phyloP scores from a whole-genome alignment of 2,329 filamentous ascomycete genomes.

The Xylariales sp. region DNA sequence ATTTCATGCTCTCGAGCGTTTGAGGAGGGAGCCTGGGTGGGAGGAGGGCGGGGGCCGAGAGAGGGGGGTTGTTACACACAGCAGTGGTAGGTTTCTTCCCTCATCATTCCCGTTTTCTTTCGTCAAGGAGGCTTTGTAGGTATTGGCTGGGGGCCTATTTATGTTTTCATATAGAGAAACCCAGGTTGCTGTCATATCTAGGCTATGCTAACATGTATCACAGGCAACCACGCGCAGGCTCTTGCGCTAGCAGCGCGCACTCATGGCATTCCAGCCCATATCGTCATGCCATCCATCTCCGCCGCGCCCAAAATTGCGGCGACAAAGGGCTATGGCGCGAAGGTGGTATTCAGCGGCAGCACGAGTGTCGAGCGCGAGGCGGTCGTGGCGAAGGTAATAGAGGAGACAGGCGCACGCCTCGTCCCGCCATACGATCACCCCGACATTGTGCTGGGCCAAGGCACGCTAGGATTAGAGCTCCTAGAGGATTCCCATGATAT shows the following conservation, averaged over 20 bases:
- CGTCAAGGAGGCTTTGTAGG: too few relatives aligned
- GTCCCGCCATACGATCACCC: constrained; percentile 94
- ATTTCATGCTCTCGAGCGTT: constrained; percentile 82
- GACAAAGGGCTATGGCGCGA: constrained; percentile 80
- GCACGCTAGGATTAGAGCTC: constrained; percentile 87
- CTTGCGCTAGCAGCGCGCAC: constrained; percentile 84
- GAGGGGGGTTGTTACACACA: constrained; percentile 88
- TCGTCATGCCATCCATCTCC: constrained; percentile 91
- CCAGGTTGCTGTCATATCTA: neutral
- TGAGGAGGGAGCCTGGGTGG: constrained; percentile 72
- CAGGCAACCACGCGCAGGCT: constrained; percentile 95
- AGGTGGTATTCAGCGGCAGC: constrained; percentile 83
- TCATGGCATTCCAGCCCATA: constrained; percentile 80
- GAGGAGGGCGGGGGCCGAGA: constrained; percentile 68
- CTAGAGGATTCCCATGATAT: constrained; percentile 75
- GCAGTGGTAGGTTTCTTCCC: constrained; percentile 71
- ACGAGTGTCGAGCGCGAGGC: constrained; percentile 85
- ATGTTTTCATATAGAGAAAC: too few relatives aligned
- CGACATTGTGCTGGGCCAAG: constrained; percentile 91
- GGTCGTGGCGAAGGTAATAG: constrained; percentile 74
- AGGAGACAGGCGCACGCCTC: constrained; percentile 78
- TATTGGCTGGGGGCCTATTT: too few relatives aligned
- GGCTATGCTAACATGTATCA: constrained; percentile 27
- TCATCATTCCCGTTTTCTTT: neutral
- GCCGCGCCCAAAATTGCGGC: constrained; percentile 88